A percentile compares a stretch with the other conserved stretches of the same genome.
phyloP scores from a whole-genome alignment of 768 basidiomycete species.

The Auricularia sp. region DNA sequence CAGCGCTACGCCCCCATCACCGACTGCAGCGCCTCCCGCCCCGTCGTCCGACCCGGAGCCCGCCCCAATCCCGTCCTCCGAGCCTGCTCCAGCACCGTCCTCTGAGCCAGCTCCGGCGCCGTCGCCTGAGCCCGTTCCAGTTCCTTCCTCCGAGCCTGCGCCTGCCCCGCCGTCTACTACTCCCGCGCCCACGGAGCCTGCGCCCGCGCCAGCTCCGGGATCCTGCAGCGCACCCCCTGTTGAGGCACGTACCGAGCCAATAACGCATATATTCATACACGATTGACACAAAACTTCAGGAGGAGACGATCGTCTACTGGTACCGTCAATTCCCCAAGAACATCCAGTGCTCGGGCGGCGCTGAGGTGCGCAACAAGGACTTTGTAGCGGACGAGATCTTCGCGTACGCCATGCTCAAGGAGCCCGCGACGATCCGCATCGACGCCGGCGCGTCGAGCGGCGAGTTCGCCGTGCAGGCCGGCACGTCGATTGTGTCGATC shows the following conservation, averaged over 20 bases:
- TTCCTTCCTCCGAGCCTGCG: background rate
- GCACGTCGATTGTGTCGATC: conserved; percentile 3
- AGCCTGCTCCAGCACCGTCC: background rate
- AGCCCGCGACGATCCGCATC: conserved; percentile 4
- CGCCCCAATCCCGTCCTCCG: background rate
- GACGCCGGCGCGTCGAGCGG: conserved; percentile 5
- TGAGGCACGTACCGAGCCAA: background rate
- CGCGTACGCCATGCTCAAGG: conserved; percentile 2
- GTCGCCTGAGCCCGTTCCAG: background rate
- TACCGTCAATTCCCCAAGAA: conserved; percentile 3
- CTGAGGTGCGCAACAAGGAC: background rate
- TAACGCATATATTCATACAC: background rate
- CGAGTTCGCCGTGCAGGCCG: background rate
- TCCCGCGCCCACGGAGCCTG: background rate
- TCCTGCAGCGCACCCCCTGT: background rate
- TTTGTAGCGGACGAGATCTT: conserved; percentile 7
- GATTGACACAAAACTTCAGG: background rate
- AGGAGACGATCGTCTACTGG: conserved; percentile 4
- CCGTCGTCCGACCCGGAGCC: background rate
- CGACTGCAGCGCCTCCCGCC: background rate
- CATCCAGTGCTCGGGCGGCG: conserved; percentile 1
- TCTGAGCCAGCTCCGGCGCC: background rate
- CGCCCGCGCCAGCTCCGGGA: background rate
- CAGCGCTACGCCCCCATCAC: background rate
- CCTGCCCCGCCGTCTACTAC: background rate